Evolutionary conservation across 306 rosid genomes (phyloP).

Genomic region (Lathyrus tuberosus): DNA sequence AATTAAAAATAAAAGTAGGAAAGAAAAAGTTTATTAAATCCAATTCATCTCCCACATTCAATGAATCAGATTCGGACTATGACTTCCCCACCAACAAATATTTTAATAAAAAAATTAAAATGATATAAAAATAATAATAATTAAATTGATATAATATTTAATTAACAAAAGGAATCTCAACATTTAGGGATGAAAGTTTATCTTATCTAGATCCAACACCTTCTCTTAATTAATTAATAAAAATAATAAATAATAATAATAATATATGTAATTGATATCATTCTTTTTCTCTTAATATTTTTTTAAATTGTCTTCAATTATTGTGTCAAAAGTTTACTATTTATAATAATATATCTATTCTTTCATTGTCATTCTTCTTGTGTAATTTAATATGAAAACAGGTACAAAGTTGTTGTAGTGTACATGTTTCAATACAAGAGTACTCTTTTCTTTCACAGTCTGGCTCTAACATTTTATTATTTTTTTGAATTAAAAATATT

Average conservation of each 20-base stretch:
- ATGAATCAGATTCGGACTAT: slow-evolving; percentile 67
- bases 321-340: slow-evolving; percentile 44
- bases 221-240: slow-evolving; percentile 31
- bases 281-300: neutral
- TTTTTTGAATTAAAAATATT: neutral
- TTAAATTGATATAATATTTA: slow-evolving; percentile 21
- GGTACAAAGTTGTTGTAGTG: slow-evolving; percentile 40
- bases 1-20: slow-evolving; percentile 22
- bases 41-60: slow-evolving; percentile 59
- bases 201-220: slow-evolving; percentile 73
- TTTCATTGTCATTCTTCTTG: slow-evolving; percentile 37
- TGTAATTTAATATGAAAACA: slow-evolving; percentile 33
- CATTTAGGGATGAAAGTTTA: slow-evolving; percentile 49
- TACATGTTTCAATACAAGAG: slow-evolving; percentile 35
- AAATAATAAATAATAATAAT: slow-evolving; percentile 25
- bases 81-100: slow-evolving; percentile 53
- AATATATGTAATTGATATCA: slow-evolving; percentile 47
- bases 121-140: slow-evolving; percentile 31
- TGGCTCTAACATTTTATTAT: slow-evolving; percentile 24
- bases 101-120: slow-evolving; percentile 33
- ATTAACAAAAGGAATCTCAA: slow-evolving; percentile 52
- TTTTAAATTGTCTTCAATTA: slow-evolving; percentile 42
- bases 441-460: slow-evolving; percentile 43
- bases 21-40: slow-evolving; percentile 38
- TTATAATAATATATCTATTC: slow-evolving; percentile 9